A percentile compares a stretch with the other conserved stretches of the same genome.
Evolutionary conservation across 2,329 filamentous ascomycete genomes (phyloP).

Genomic region (Sclerotinia nivalis): DNA sequence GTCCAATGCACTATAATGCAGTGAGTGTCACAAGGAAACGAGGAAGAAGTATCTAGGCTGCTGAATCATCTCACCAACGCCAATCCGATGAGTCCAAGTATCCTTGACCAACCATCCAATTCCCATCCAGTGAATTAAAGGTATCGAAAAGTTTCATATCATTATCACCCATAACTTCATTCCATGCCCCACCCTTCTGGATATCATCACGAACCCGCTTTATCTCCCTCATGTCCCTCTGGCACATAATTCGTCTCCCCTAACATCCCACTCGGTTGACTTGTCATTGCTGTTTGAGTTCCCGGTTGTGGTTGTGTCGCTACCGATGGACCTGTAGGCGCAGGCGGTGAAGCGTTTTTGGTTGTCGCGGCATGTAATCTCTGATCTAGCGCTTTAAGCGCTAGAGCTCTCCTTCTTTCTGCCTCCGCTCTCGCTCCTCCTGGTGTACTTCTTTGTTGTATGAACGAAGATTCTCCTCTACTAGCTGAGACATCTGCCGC

Average conservation of each 20-base stretch:
- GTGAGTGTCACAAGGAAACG: background rate
- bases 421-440: constrained; percentile 84
- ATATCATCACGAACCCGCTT: background rate
- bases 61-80: background rate
- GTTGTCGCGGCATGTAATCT: constrained; percentile 80
- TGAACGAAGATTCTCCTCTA: constrained; percentile 54
- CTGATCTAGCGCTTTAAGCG: constrained; percentile 89
- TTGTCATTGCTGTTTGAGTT: constrained; percentile 51
- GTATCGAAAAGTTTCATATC: background rate
- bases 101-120: background rate
- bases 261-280: constrained; percentile 47
- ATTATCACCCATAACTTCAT: background rate
- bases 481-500: constrained; percentile 75
- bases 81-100: background rate
- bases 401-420: constrained; percentile 83
- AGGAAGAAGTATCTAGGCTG: background rate
- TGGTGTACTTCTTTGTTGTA: constrained; percentile 51
- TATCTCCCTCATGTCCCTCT: constrained; percentile 52
- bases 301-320: constrained; percentile 57
- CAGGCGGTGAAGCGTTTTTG: constrained; percentile 45
- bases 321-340: constrained; percentile 53
- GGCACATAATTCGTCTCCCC: constrained; percentile 72
- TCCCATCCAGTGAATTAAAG: too few species aligned
- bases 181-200: background rate
- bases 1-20: background rate